Conservation (phyloP, 257 asterid genomes). For the Solanum okadae region DNA sequence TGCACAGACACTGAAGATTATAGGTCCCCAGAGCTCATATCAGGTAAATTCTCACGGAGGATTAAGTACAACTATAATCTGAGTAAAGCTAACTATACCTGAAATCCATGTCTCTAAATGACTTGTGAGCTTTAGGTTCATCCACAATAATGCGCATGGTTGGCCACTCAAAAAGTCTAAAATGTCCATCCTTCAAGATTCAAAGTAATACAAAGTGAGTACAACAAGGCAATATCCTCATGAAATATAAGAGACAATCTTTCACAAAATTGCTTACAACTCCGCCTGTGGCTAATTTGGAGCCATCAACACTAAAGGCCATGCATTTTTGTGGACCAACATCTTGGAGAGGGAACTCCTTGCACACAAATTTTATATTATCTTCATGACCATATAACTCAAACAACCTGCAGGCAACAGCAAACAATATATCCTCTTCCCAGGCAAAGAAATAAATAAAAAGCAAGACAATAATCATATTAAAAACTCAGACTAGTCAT, state of each 20-base stretch:
- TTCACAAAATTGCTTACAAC: conserved; percentile 42
- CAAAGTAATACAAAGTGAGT: background rate
- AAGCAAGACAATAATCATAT: background rate
- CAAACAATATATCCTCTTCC: background rate
- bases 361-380: conserved; percentile 32
- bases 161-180: conserved; percentile 94
- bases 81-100: conserved; percentile 36
- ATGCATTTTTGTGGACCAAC: conserved; percentile 73
- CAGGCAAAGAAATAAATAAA: background rate
- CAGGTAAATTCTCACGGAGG: background rate
- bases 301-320: conserved; percentile 92
- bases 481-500: background rate
- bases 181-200: conserved; percentile 70
- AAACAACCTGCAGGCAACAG: conserved; percentile 44
- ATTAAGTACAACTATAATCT: background rate
- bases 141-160: conserved; percentile 54
- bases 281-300: conserved; percentile 89
- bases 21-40: background rate
- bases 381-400: conserved; percentile 54
- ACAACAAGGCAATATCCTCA: conserved; percentile 1
- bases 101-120: conserved; percentile 93
- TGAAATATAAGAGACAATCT: background rate
- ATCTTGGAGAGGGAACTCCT: conserved; percentile 61
- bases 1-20: background rate
- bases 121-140: conserved; percentile 93